Evolutionary conservation across 257 asterid genomes (phyloP), one percentile per base, ranked within the genome.

Genomic region (Plantago elongata): DNA sequence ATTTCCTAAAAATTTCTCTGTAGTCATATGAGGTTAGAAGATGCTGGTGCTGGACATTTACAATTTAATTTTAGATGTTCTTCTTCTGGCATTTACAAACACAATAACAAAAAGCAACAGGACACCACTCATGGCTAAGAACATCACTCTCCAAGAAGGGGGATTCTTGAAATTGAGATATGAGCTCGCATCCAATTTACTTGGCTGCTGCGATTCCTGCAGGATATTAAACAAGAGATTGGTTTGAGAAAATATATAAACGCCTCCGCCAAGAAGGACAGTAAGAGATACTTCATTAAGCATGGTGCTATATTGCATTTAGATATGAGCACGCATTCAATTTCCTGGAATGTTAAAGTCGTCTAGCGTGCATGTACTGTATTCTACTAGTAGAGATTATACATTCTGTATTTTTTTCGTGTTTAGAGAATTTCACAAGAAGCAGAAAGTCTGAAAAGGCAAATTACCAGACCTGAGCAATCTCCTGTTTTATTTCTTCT

Each of bases 31-130:
- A 34, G 40, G 40, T 34, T 34, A 34, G 40, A 34, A 34, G 8
- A 22, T 22, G 27, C 27, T 22, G 27, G 27, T 22, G 59, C 29
- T 11, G 17, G 34, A 27, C 69, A 57, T 57, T 80, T 78, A 91
- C 68, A 83, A 18, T 79, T 90, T 86, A 38, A 83, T 64, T 75
- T 88, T 86, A 3, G 77, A 83, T 54, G 71, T 79, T 81, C 85
- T 86, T 75, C 85, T 76, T 76, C 82, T 84, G 52, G 94, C 81
- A 69, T 77, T 83, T 77, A 78, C 78, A 75, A 71, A 79, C 58
- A 81, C 47, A 46, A 76, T 66, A 65, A 81, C 13, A 56, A 81
- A 66, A 66, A 79, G 73, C 75, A 84, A 66, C 54, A 76, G 55
- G 70, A 83, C 54, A 17, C 71, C 75, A 16, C 74, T 42, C 40